A percentile compares a stretch with the other conserved stretches of the same genome.
Evolutionary conservation across 345 rosid genomes (phyloP).

Genomic region (Brassica cretica): DNA sequence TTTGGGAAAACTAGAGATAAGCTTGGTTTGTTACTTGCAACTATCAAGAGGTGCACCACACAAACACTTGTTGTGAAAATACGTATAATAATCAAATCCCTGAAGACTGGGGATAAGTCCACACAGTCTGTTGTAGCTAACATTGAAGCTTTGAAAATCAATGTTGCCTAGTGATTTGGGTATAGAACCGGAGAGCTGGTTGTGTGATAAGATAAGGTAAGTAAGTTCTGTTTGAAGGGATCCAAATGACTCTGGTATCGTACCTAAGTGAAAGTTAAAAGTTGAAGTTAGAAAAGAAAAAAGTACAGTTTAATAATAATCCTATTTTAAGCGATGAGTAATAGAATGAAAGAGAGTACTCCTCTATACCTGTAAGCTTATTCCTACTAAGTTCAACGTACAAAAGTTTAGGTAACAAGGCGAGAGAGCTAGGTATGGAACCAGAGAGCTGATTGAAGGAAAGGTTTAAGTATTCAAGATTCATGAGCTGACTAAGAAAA

Average conservation of each 20-base stretch:
- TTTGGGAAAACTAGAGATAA: background rate
- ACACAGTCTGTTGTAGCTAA: conserved; percentile 43
- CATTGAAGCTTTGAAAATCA: conserved; percentile 52
- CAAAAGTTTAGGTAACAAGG: background rate
- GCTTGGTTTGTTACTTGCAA: conserved; percentile 42
- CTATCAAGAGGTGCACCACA: conserved; percentile 67
- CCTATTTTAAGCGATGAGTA: too few species aligned
- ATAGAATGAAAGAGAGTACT: background rate
- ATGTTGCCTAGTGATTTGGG: conserved; percentile 58
- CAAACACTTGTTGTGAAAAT: conserved; percentile 73
- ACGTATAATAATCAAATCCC: conserved; percentile 49
- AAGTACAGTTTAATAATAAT: background rate
- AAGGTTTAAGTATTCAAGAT: background rate
- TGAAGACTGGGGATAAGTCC: conserved; percentile 67
- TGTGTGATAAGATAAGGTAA: conserved; percentile 56
- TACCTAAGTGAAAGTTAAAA: conserved; percentile 26
- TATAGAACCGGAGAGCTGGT: conserved; percentile 60
- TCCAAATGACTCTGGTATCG: conserved; percentile 67
- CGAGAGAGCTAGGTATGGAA: background rate
- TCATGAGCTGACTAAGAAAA: background rate
- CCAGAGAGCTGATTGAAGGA: background rate
- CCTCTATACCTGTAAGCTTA: background rate
- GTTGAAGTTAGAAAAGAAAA: background rate
- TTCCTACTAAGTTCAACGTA: background rate
- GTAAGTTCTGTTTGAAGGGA: conserved; percentile 39